Conservation (phyloP, 2,329 filamentous ascomycete species). For the Hypomyces perniciosus region DNA sequence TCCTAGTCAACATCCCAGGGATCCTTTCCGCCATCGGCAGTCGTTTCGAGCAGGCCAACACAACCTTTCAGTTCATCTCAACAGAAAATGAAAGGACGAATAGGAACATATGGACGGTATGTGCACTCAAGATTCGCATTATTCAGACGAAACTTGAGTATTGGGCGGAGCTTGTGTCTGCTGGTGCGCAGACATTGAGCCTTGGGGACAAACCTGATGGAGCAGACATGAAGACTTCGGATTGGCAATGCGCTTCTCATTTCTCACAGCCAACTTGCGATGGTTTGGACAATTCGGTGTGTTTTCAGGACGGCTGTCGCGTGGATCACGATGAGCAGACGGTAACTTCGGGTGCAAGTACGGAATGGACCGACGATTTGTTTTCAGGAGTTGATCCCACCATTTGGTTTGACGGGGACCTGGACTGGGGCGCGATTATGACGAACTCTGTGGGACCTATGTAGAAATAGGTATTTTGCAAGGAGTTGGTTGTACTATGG, state of each 20-base stretch:
- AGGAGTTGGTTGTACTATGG: not conserved
- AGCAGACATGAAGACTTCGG: constrained; percentile 5
- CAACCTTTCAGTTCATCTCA: constrained; percentile 26
- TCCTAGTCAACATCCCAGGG: constrained; percentile 38
- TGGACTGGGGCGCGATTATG: constrained; percentile 29
- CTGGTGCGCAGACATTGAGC: constrained; percentile 24
- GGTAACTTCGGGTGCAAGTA: constrained; percentile 10
- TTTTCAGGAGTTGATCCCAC: constrained; percentile 29
- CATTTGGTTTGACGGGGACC: constrained; percentile 30
- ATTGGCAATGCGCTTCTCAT: constrained; percentile 12
- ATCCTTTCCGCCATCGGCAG: constrained; percentile 37
- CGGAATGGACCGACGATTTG: constrained; percentile 26
- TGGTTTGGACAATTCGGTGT: constrained; percentile 4
- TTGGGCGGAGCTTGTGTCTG: constrained; percentile 41
- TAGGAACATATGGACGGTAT: constrained; percentile 44
- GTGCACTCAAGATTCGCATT: constrained; percentile 41
- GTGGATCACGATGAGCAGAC: not conserved
- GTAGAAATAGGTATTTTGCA: constrained; percentile 16
- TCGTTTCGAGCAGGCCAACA: constrained; percentile 39
- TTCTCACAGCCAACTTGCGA: constrained; percentile 4
- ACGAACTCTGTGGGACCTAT: constrained; percentile 26
- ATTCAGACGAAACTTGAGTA: constrained; percentile 40
- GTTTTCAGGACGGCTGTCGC: not conserved
- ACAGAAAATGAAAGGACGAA: constrained; percentile 30
- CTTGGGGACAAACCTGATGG: constrained; percentile 11